Conservation (phyloP, 108 stramenopile species). For the Fistulifera pelliculosa region DNA sequence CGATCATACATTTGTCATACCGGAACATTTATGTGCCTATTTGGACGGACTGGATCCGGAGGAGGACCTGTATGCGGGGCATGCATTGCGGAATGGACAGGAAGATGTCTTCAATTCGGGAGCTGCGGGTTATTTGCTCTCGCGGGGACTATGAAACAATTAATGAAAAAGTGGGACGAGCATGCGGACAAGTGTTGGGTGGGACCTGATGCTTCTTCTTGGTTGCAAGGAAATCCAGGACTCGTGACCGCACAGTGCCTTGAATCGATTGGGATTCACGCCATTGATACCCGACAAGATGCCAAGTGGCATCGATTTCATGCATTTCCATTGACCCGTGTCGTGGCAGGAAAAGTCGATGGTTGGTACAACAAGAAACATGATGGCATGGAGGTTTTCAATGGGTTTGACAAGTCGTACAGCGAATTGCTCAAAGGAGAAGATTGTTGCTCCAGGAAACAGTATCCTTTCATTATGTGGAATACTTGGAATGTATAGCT, state of each 20-base stretch:
- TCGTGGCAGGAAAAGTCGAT: slow-evolving; percentile 65
- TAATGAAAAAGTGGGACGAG: slow-evolving; percentile 58
- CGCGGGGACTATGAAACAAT: slow-evolving; percentile 60
- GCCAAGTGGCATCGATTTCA: slow-evolving; percentile 67
- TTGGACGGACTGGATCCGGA: slow-evolving; percentile 38
- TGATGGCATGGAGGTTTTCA: slow-evolving; percentile 11
- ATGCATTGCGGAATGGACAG: slow-evolving; percentile 53
- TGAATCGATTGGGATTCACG: slow-evolving; percentile 31
- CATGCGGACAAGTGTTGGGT: slow-evolving; percentile 41
- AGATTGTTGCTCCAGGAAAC: slow-evolving; percentile 63
- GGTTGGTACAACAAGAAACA: slow-evolving; percentile 82
- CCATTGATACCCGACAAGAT: slow-evolving; percentile 60
- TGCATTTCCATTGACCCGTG: slow-evolving; percentile 64
- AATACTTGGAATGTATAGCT: slow-evolving; percentile 56
- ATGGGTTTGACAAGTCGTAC: slow-evolving; percentile 26
- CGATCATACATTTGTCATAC: slow-evolving; percentile 86
- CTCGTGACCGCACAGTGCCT: slow-evolving; percentile 65
- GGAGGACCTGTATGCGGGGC: slow-evolving; percentile 70
- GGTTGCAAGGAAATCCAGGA: slow-evolving; percentile 79
- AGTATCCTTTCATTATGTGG: slow-evolving; percentile 88
- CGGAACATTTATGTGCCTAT: slow-evolving; percentile 68
- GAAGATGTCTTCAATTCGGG: slow-evolving; percentile 69
- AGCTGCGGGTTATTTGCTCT: slow-evolving; percentile 79
- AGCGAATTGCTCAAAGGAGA: slow-evolving; percentile 36
- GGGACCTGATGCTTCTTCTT: slow-evolving; percentile 31